Conservation (phyloP, 768 basidiomycete species). For the Dentipellis sp. region DNA sequence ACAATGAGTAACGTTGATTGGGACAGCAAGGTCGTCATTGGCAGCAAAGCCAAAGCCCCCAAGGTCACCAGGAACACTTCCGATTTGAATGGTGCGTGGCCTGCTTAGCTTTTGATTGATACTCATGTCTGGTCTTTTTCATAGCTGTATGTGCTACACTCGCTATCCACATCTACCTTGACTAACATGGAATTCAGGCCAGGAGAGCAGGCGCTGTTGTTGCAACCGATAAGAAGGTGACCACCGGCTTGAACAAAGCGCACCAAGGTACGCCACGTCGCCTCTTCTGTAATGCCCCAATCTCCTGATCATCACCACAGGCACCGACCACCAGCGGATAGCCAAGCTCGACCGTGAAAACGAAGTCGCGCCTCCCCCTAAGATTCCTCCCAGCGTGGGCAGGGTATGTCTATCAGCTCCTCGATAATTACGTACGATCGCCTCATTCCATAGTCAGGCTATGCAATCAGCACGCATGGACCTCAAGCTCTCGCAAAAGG, state of each 20-base stretch:
- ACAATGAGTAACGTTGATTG: slow-evolving; percentile 40
- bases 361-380: slow-evolving; percentile 87
- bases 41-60: slow-evolving; percentile 49
- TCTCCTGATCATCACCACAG: slow-evolving; percentile 26
- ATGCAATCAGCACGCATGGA: slow-evolving; percentile 76
- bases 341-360: slow-evolving; percentile 93
- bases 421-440: neutral
- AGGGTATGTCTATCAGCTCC: slow-evolving; percentile 37
- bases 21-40: slow-evolving; percentile 69
- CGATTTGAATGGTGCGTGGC: slow-evolving; percentile 45
- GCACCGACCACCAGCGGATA: slow-evolving; percentile 88
- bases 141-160: slow-evolving; percentile 11
- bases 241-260: slow-evolving; percentile 66
- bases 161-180: too few relatives aligned
- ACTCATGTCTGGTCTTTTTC: neutral
- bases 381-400: slow-evolving; percentile 64
- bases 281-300: neutral
- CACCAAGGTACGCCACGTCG: slow-evolving; percentile 41
- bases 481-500: slow-evolving; percentile 80
- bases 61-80: slow-evolving; percentile 54
- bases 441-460: slow-evolving; percentile 35
- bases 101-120: slow-evolving; percentile 5
- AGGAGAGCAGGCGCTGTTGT: slow-evolving; percentile 70
- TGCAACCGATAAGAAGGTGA: slow-evolving; percentile 73
- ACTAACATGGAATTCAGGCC: slow-evolving; percentile 38